Conservation (phyloP, 305 asterid genomes). For the Fraxinus xanthoxyloides region DNA sequence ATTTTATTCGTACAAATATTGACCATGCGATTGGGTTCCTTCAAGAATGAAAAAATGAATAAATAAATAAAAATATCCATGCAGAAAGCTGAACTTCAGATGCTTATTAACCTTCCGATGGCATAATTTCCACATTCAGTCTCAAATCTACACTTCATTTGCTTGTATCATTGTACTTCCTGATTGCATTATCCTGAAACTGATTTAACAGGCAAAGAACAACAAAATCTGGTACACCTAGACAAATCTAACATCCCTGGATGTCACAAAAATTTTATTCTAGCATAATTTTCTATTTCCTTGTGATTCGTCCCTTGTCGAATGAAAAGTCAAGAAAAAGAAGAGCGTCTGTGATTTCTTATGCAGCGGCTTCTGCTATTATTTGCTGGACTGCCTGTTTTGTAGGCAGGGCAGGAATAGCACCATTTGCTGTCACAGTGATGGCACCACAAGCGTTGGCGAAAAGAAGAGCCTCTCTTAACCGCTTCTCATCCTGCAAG, state of each 20-base stretch:
- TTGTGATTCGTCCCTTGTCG: no score
- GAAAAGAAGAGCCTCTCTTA: slow-evolving; percentile 68
- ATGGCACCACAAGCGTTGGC: slow-evolving; percentile 91
- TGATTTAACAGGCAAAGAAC: background rate
- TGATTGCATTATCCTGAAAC: background rate
- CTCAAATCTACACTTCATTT: background rate
- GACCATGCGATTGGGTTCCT: background rate
- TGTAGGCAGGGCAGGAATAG: slow-evolving; percentile 88
- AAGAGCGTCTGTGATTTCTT: slow-evolving; percentile 1
- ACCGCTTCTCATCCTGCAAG: slow-evolving; percentile 61
- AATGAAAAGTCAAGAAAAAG: background rate
- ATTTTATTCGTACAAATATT: background rate
- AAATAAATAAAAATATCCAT: no score
- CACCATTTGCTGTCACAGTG: slow-evolving; percentile 80
- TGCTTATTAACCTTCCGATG: background rate
- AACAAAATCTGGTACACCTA: background rate
- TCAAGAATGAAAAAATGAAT: no score
- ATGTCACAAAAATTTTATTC: background rate
- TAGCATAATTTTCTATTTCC: background rate
- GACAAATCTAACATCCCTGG: background rate
- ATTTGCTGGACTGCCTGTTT: slow-evolving; percentile 52
- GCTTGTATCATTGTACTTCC: background rate
- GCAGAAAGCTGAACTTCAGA: background rate
- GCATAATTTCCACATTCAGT: no score
- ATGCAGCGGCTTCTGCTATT: slow-evolving; percentile 31